Evolutionary conservation across 2,329 filamentous ascomycete species (phyloP).

Genomic region (Microsporum audouinii): DNA sequence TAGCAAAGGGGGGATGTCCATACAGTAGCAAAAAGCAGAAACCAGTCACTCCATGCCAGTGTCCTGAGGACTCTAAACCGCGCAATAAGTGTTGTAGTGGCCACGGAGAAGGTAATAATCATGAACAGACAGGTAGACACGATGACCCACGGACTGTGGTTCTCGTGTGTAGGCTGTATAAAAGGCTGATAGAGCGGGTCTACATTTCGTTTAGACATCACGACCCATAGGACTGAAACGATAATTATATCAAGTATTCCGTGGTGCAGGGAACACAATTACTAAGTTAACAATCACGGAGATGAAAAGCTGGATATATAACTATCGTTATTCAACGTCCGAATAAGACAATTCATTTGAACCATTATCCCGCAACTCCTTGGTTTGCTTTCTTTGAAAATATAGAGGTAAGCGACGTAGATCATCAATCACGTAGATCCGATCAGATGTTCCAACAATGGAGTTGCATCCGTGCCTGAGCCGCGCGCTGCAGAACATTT

Average conservation of each 20-base stretch:
- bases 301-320: not conserved
- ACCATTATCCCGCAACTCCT: not conserved
- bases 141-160: conserved; percentile 14
- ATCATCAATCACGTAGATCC: not conserved
- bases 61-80: conserved; percentile 13
- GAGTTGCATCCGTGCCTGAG: conserved; percentile 2
- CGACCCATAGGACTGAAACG: not conserved
- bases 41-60: conserved; percentile 14
- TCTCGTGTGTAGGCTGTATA: conserved; percentile 9
- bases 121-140: conserved; percentile 12
- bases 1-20: not conserved
- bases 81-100: conserved; percentile 15
- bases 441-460: not conserved
- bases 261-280: not conserved
- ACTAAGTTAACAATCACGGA: not conserved
- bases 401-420: not conserved
- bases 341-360: not conserved
- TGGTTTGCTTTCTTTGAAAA: not conserved
- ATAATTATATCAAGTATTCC: not conserved
- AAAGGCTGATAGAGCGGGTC: conserved; percentile 11
- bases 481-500: not conserved
- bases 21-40: conserved; percentile 15
- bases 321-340: not conserved
- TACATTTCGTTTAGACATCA: not conserved
- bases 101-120: conserved; percentile 14